Evolutionary conservation across 257 asterid genomes (phyloP), one percentile per base, ranked within the genome.

Genomic region (Salvia miltiorrhiza): DNA sequence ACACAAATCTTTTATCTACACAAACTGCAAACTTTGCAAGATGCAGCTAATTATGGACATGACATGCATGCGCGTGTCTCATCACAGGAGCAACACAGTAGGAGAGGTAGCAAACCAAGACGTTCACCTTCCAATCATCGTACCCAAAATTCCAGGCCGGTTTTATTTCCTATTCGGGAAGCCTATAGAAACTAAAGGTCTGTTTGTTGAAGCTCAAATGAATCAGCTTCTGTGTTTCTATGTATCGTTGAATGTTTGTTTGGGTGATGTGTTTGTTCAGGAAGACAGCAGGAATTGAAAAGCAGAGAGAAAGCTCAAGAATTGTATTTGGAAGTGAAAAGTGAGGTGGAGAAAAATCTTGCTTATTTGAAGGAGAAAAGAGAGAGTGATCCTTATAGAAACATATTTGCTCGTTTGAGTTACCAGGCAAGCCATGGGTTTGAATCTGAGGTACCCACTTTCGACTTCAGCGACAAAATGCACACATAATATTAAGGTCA

Each of bases 101-200:
- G 97, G 98, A 49, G 97, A 93, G 73, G 87, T 90, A 20, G 69
- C 81, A 8, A 90, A 93, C 71, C 98, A 93, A 84, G 93, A 88
- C 50, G 57, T 86, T 13, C 89, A 90, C 78, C 84, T 88, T 28
- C 97, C 98, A 4, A 73, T 88, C 66, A 9, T 86, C 39, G 62
- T 71, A 49, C 98, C 98, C 24, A 93, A 88, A 67, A 60, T 90
- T 45, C 98, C 98, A 0, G 98, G 98, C 53, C 93, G 98, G 12
- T 82, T 93, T 35, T 93, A 93, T 79, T 90, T 70, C 85, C 71
- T 61, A 32, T 90, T 93, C 14, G 97, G 98, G 74, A 90, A 90
- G 84, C 90, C 97, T 11, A 90, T 93, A 16, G 96, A 93, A 63
- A 93, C 97, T 30, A 59, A 78, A 86, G 98, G 98, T 86, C 11